Evolutionary conservation across 768 basidiomycete genomes (phyloP).

Genomic region (Kwoniella newhampshirensis): DNA sequence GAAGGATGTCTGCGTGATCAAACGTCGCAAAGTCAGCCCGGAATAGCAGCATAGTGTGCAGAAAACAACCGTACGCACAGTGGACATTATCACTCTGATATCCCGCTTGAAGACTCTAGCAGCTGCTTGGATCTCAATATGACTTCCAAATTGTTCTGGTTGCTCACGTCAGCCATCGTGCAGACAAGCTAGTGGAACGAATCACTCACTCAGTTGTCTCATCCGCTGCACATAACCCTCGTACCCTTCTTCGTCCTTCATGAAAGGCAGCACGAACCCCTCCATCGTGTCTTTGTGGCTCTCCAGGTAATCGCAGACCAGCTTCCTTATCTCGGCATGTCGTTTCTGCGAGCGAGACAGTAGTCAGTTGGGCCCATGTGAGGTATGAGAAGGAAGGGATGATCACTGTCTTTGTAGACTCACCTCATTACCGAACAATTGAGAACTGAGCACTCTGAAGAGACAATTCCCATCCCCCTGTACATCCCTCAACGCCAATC

Average conservation of each 20-base stretch:
- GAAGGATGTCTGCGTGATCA: conserved; percentile 44
- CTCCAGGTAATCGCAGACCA: conserved; percentile 45
- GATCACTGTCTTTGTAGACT: not conserved
- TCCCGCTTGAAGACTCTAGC: conserved; percentile 36
- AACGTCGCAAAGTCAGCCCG: too few species aligned
- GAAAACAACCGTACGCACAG: conserved; percentile 23
- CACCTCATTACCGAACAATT: conserved; percentile 37
- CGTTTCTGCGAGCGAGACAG: conserved; percentile 21
- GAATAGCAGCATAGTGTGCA: too few species aligned
- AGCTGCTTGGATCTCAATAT: conserved; percentile 42
- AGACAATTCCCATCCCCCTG: conserved; percentile 46
- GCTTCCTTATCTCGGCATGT: conserved; percentile 36
- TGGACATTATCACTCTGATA: conserved; percentile 42
- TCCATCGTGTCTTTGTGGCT: conserved; percentile 33
- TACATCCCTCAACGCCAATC: conserved; percentile 37
- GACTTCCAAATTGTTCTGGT: conserved; percentile 39
- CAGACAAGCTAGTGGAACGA: not conserved
- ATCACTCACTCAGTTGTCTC: conserved; percentile 35
- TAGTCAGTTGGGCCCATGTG: not conserved
- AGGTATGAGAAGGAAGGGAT: not conserved
- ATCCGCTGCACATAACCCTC: conserved; percentile 39
- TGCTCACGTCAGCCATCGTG: not conserved
- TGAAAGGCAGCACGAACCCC: conserved; percentile 27
- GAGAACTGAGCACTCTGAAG: conserved; percentile 40
- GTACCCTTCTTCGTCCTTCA: conserved; percentile 37